phyloP scores from a whole-genome alignment of 371 early-diverging fungal species.

The Saksenaea oblongispora region DNA sequence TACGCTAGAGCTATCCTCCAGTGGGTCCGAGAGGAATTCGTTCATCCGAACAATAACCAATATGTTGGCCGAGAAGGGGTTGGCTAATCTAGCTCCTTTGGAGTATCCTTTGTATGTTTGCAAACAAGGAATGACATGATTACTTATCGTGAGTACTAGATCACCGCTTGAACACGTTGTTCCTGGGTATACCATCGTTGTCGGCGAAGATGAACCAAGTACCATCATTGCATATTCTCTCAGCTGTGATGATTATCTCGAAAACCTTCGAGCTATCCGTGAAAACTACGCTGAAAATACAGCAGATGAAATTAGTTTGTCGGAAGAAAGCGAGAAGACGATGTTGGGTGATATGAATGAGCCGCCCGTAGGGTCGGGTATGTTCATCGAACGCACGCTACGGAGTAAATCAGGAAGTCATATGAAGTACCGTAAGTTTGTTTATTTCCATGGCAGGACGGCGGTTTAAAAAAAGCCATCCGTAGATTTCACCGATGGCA shows the following conservation, averaged over 20 bases:
- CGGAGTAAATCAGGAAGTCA: slow-evolving; percentile 65
- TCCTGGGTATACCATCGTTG: slow-evolving; percentile 78
- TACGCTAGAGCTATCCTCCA: slow-evolving; percentile 28
- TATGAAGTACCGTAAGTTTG: slow-evolving; percentile 58
- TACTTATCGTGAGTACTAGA: slow-evolving; percentile 22
- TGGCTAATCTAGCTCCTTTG: slow-evolving; percentile 66
- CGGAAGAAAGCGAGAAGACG: slow-evolving; percentile 8
- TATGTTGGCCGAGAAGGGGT: slow-evolving; percentile 69
- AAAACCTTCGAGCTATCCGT: slow-evolving; percentile 38
- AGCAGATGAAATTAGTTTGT: slow-evolving; percentile 10
- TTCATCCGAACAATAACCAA: slow-evolving; percentile 78
- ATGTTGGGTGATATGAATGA: not conserved
- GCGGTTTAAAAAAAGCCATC: not conserved
- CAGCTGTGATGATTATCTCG: slow-evolving; percentile 44
- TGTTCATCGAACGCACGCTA: slow-evolving; percentile 57
- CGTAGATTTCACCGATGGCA: slow-evolving; percentile 71
- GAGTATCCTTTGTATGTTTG: slow-evolving; percentile 73
- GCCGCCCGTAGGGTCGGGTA: not conserved
- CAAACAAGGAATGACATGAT: not conserved
- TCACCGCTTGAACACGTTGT: slow-evolving; percentile 84
- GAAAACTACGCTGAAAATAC: slow-evolving; percentile 10
- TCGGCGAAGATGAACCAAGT: slow-evolving; percentile 92
- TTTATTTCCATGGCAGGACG: not conserved
- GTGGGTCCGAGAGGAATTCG: slow-evolving; percentile 48
- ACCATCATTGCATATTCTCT: slow-evolving; percentile 91